phyloP scores from a whole-genome alignment of 2,329 filamentous ascomycete genomes.

The Fusarium nodosum region DNA sequence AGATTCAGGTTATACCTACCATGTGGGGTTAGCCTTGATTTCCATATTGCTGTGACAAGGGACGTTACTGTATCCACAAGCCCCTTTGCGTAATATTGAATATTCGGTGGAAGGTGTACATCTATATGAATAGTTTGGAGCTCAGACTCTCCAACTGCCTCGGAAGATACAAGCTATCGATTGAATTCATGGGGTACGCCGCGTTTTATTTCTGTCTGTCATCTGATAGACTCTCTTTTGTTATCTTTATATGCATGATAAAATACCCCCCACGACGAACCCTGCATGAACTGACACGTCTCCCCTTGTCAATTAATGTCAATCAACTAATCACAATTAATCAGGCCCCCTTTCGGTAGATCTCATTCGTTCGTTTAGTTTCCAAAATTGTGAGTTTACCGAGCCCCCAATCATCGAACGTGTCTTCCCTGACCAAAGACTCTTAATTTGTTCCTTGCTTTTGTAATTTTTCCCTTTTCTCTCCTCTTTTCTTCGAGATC shows the following conservation, averaged over 20 bases:
- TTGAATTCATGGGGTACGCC: too few species aligned
- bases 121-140: too few species aligned
- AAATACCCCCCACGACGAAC: not conserved
- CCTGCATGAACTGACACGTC: slow-evolving; percentile 4
- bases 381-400: not conserved
- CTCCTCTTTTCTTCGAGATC: not conserved
- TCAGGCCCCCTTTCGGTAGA: not conserved
- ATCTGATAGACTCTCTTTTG: not conserved
- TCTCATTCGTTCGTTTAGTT: slow-evolving; percentile 2
- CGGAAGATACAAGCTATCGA: too few species aligned
- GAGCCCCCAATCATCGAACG: not conserved
- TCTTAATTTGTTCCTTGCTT: not conserved
- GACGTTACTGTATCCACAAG: too few species aligned
- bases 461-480: not conserved
- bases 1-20: too few species aligned
- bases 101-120: too few species aligned
- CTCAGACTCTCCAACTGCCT: too few species aligned
- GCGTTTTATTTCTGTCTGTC: too few species aligned
- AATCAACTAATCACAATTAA: not conserved
- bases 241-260: not conserved
- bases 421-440: not conserved
- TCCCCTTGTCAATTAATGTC: not conserved
- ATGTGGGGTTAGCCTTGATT: too few species aligned
- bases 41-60: too few species aligned
- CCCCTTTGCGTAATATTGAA: too few species aligned